Evolutionary conservation across 495 filamentous ascomycete genomes (phyloP), one percentile per base, ranked within the genome.

Genomic region (Amorphotheca resinae): DNA sequence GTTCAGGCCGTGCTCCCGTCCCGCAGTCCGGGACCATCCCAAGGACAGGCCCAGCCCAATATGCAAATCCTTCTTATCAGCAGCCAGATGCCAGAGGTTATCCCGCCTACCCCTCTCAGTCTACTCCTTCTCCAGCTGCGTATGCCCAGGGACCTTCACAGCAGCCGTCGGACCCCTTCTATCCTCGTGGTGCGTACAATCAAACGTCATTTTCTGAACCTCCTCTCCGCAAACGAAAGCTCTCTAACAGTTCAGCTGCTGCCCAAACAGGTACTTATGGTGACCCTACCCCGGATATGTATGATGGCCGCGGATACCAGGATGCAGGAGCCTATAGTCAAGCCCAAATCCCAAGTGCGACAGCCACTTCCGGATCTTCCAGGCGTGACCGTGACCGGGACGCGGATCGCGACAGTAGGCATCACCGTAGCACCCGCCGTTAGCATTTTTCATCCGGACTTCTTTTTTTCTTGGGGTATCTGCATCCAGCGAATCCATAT

Each of bases 101-200:
- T 53, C 46, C 20, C 44, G 28, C 63, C 59, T 56, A 58, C 59
- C 49, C 56, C 52, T 36, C 58, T 18, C 6, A 16, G 9, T 57
- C 16, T 44, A 52, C 38, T 38, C 59, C 4, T 48, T 51, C 43
- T 56, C 49, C 49, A 50, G 59, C 25, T 22, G 48, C 48, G 56
- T 55, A 33, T 34, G 50, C 51, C 51, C 53, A 46, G 42, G 45
- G 41, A 50, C 22, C 45, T 25, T n/a, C 40, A 33, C 66, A 65
- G 48, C 62, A 65, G 49, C 62, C 65, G 40, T 46, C 49, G 42
- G 68, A 73, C 55, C 55, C 62, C 23, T 64, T 69, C 40, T 67
- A 66, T 49, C 68, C 66, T 61, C 71, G 71, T 63, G 67, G 65
- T 67, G 61, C 60, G 64, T 66, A 69, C 58, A 50, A 42, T 51